A percentile compares a stretch with the other conserved stretches of the same genome.
Evolutionary conservation across 2,329 filamentous ascomycete genomes (phyloP).

Genomic region (Pyrenochaeta sp.): DNA sequence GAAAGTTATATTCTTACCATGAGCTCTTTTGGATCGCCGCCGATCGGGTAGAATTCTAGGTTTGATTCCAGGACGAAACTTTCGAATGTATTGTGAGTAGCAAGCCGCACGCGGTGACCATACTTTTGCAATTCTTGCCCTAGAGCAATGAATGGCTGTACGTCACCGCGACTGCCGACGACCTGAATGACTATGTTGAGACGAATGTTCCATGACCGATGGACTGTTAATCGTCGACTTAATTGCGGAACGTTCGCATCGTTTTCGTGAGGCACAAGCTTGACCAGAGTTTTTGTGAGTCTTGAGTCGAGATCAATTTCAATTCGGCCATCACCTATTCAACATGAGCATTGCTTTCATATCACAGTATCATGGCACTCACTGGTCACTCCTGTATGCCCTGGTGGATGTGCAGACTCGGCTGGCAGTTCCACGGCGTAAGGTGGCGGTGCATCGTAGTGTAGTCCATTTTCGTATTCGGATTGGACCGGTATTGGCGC

Average conservation of each 20-base stretch:
- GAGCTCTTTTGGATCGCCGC: conserved; percentile 46
- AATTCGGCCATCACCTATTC: conserved; percentile 32
- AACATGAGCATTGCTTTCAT: not conserved
- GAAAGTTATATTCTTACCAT: no score
- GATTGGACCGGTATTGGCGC: conserved; percentile 1
- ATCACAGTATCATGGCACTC: no score
- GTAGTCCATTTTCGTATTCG: conserved; percentile 5
- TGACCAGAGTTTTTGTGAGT: conserved; percentile 26
- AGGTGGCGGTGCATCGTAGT: conserved; percentile 4
- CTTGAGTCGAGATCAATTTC: conserved; percentile 33
- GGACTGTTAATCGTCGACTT: conserved; percentile 5
- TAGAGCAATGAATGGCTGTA: conserved; percentile 67
- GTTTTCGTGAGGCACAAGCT: conserved; percentile 22
- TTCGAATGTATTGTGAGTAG: conserved; percentile 31
- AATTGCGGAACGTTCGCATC: conserved; percentile 4
- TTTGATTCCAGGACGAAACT: conserved; percentile 22
- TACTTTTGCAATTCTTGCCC: conserved; percentile 56
- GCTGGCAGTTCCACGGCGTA: conserved; percentile 4
- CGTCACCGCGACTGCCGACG: conserved; percentile 61
- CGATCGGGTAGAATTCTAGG: conserved; percentile 47
- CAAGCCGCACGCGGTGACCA: conserved; percentile 38
- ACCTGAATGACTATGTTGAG: conserved; percentile 65
- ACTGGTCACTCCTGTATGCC: conserved; percentile 21
- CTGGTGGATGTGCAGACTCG: conserved; percentile 13
- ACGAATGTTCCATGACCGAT: conserved; percentile 6